Percentiles rank a stretch among this genome's conserved stretches.
Evolutionary conservation across 1,139 yeast species (phyloP).

Genomic region (Pichia sp.): DNA sequence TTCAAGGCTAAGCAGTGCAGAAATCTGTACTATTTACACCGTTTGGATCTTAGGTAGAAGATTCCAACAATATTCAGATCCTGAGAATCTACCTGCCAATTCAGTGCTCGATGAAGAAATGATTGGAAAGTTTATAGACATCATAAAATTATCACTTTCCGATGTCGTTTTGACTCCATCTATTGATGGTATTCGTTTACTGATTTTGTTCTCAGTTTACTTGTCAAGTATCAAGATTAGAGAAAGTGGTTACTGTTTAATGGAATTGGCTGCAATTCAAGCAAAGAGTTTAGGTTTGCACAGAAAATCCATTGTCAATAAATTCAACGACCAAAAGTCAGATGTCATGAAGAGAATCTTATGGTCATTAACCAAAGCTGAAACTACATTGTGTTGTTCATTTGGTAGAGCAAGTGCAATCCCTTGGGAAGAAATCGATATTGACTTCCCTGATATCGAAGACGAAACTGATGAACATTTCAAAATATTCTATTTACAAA

Average conservation of each 20-base stretch:
- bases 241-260: slow-evolving; percentile 45
- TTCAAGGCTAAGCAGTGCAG: slow-evolving; percentile 28
- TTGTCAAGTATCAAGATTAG: slow-evolving; percentile 42
- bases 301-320: slow-evolving; percentile 35
- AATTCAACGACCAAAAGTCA: slow-evolving; percentile 31
- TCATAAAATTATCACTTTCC: slow-evolving; percentile 40
- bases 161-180: slow-evolving; percentile 43
- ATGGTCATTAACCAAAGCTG: slow-evolving; percentile 41
- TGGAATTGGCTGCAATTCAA: slow-evolving; percentile 44
- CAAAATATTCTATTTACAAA: slow-evolving; percentile 34
- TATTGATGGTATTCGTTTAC: slow-evolving; percentile 41
- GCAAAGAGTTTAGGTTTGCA: slow-evolving; percentile 46
- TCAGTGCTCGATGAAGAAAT: slow-evolving; percentile 28
- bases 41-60: slow-evolving; percentile 42
- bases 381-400: slow-evolving; percentile 37
- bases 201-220: slow-evolving; percentile 41
- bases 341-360: slow-evolving; percentile 37
- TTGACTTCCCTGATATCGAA: slow-evolving; percentile 32
- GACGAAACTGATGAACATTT: slow-evolving; percentile 33
- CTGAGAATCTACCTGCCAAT: slow-evolving; percentile 24
- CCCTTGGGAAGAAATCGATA: slow-evolving; percentile 39
- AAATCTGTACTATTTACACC: slow-evolving; percentile 42
- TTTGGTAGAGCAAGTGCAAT: slow-evolving; percentile 43
- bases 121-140: slow-evolving; percentile 34
- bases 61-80: slow-evolving; percentile 28